These are phyloP conservation scores for Ailanthus altissimus DNA, from an alignment of 345 rosid genomes.

Conservation along the genomic window DNA sequence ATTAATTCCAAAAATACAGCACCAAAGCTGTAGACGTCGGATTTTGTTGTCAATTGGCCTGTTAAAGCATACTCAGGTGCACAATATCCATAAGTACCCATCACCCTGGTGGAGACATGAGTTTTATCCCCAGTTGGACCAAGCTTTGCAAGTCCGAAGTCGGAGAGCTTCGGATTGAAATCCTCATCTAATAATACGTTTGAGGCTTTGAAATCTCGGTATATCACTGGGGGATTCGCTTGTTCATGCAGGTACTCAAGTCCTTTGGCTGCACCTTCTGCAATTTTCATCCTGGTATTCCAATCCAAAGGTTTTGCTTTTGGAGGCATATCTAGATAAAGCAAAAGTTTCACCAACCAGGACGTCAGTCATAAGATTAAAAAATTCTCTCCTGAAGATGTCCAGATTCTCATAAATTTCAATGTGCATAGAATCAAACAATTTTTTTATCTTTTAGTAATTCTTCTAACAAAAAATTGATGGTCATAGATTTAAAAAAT, in stretches of 20 bases:
- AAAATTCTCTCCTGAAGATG: no score
- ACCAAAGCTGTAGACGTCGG: conserved; percentile 85
- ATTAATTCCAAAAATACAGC: conserved; percentile 79
- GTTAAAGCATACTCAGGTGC: conserved; percentile 78
- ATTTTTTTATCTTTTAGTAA: not conserved
- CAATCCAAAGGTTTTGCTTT: conserved; percentile 58
- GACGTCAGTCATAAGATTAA: not conserved
- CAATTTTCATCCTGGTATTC: conserved; percentile 72
- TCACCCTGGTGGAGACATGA: conserved; percentile 81
- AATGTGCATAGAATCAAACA: no score
- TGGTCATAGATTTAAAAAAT: not conserved
- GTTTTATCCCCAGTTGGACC: conserved; percentile 72
- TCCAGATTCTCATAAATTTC: no score
- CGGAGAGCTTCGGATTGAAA: conserved; percentile 75
- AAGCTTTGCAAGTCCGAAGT: conserved; percentile 83
- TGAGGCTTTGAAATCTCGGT: conserved; percentile 79
- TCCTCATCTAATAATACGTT: conserved; percentile 61
- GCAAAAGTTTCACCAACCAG: conserved; percentile 2
- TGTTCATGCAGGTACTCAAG: conserved; percentile 78
- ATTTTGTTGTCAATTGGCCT: conserved; percentile 68
- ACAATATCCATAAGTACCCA: conserved; percentile 88
- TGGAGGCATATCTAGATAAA: conserved; percentile 42
- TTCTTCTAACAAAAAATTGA: not conserved
- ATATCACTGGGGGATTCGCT: conserved; percentile 74
- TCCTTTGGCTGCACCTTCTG: conserved; percentile 78